Evolutionary conservation across 306 rosid genomes (phyloP), one percentile per base, ranked within the genome.

Genomic region (Parietaria judaica): DNA sequence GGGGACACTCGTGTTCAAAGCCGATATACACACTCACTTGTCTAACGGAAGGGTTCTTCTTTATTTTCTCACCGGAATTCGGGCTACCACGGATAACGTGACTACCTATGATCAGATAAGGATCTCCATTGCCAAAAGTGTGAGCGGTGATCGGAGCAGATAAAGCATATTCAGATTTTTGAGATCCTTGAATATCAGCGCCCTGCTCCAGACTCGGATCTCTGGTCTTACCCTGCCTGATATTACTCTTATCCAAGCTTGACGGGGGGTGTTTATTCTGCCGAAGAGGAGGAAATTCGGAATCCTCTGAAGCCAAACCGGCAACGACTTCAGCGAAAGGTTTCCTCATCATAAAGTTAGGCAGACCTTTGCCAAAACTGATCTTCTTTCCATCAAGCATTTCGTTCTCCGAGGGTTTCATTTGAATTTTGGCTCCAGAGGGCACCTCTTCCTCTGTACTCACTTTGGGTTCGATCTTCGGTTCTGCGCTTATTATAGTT

Each of bases 261-360:
- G 78, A 58, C 60, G 73, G 63, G 52, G 70, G 70, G 63, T 69
- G 70, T 62, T 72, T 85, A 77, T 83, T 81, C 76, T 76, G 95
- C 74, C 80, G 96, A 68, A 91, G 90, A 65, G 96, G 87, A 72
- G 97, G 95, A 58, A 87, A 87, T 52, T 82, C 89, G 15, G 90
- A 80, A 78, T 81, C 89, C 65, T 70, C 67, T 65, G 81, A 58
- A 4, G 74, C 74, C 45, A 87, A 83, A 77, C 97, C 96, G 55
- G 95, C 95, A 58, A 91, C 97, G 8, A 91, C 97, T 80, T 86
- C 97, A 71, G 97, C 88, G 78, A 91, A 91, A 71, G 97, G 91
- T 70, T 91, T 91, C 68, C 81, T 82, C 84, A 91, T 77, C 53
- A 82, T 78, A 76, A 80, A 83, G 69, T 69, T 76, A 56, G 97